Evolutionary conservation across 495 filamentous ascomycete species (phyloP).

Genomic region (Talaromyces trachyspermus): DNA sequence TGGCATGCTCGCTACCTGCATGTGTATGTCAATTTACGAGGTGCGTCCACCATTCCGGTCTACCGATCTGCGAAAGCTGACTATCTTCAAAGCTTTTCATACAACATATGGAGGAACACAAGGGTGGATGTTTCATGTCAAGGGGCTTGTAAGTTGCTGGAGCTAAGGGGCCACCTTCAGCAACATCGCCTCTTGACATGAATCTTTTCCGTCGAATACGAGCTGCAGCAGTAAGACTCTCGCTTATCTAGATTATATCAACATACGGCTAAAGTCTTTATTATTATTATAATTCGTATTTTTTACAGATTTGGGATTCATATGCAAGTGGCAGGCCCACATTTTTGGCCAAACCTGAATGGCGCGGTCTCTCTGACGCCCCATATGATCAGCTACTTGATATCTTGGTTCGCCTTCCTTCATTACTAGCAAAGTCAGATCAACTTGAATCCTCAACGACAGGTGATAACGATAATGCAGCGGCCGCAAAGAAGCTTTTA

Average conservation of each 20-base stretch:
- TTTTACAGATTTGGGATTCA: constrained; percentile 5
- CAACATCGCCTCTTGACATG: constrained; percentile 7
- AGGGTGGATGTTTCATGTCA: constrained; percentile 9
- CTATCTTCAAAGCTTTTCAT: neutral
- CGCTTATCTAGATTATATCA: too few relatives aligned
- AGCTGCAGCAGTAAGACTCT: constrained; percentile 8
- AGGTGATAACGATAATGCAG: neutral
- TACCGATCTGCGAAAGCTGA: neutral
- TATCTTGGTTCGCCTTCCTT: constrained; percentile 3
- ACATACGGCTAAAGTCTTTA: too few relatives aligned
- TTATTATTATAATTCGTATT: too few relatives aligned
- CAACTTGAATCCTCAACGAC: neutral
- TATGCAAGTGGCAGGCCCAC: constrained; percentile 4
- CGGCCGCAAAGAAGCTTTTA: neutral
- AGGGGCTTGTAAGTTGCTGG: constrained; percentile 4
- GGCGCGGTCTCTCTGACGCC: constrained; percentile 4
- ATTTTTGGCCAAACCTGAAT: constrained; percentile 7
- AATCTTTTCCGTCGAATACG: constrained; percentile 8
- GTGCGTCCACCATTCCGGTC: neutral
- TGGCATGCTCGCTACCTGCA: constrained; percentile 5
- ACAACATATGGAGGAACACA: constrained; percentile 1
- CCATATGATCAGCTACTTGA: constrained; percentile 4
- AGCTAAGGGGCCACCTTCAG: constrained; percentile 4
- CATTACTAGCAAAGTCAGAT: constrained; percentile 4
- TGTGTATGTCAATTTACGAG: constrained; percentile 7